These are phyloP conservation scores for Penicillium corylophilum DNA, from an alignment of 2,329 filamentous ascomycete species.

Conservation along the genomic window DNA sequence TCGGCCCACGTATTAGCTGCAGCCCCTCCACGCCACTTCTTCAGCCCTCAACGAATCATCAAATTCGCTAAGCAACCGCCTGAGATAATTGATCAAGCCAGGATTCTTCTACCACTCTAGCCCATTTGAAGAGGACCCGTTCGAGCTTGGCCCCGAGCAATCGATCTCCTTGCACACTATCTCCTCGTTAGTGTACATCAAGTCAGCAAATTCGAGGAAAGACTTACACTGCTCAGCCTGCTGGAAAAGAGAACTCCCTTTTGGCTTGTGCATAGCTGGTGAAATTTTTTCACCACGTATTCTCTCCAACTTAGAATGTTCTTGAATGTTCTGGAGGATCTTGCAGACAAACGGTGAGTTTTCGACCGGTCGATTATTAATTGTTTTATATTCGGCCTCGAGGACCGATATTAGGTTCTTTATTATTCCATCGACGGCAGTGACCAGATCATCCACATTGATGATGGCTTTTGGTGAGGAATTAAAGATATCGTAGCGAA, in stretches of 20 bases:
- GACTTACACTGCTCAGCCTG: slow-evolving; percentile 30
- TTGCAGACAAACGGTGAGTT: not conserved
- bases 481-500: slow-evolving; percentile 35
- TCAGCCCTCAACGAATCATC: not conserved
- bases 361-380: not conserved
- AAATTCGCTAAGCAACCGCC: not conserved
- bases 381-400: slow-evolving; percentile 17
- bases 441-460: not conserved
- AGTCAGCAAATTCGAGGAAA: fast-evolving
- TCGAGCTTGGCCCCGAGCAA: slow-evolving; percentile 10
- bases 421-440: slow-evolving; percentile 1
- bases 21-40: not conserved
- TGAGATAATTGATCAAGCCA: not conserved
- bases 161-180: slow-evolving; percentile 24
- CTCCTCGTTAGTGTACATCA: not conserved
- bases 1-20: not conserved
- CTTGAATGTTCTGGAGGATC: slow-evolving; percentile 21
- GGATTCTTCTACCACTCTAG: slow-evolving; percentile 17
- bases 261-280: slow-evolving; percentile 27
- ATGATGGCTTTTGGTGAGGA: not conserved
- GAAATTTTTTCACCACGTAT: slow-evolving; percentile 18
- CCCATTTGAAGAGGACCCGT: not conserved
- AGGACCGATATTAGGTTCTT: slow-evolving; percentile 3
- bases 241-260: slow-evolving; percentile 25
- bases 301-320: slow-evolving; percentile 27